phyloP scores from a whole-genome alignment of 257 asterid genomes.

The Solanum ossicruentum region DNA sequence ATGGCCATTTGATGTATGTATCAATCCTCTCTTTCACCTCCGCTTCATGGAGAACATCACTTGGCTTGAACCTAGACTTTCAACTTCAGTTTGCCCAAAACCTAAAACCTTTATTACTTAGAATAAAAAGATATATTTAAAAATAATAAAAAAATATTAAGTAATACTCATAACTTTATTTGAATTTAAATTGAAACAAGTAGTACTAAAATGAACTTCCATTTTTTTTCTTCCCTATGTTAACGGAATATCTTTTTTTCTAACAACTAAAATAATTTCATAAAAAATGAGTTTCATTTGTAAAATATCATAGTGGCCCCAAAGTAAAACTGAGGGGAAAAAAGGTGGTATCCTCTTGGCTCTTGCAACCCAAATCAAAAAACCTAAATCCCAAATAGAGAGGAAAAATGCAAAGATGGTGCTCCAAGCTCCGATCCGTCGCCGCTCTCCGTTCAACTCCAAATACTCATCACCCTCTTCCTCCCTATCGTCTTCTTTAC shows the following conservation, averaged over 20 bases:
- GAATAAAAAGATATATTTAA: too few species aligned
- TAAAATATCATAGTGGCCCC: neutral
- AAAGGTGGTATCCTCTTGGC: neutral
- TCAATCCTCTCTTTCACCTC: neutral
- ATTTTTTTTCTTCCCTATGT: too few species aligned
- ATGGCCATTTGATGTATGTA: neutral
- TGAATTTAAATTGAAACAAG: too few species aligned
- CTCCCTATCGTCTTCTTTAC: constrained; percentile 22
- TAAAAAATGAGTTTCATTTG: too few species aligned
- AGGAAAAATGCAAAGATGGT: constrained; percentile 39
- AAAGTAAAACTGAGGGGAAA: neutral
- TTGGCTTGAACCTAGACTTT: too few species aligned
- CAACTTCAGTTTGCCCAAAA: too few species aligned
- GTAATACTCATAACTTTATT: too few species aligned
- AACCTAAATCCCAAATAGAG: neutral
- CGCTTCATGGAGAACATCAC: too few species aligned
- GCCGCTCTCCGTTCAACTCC: constrained; percentile 24
- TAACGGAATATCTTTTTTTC: too few species aligned
- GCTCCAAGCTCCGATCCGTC: constrained; percentile 36
- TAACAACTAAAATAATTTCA: neutral
- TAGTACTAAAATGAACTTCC: neutral
- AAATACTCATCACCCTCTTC: neutral
- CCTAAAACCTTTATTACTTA: too few species aligned
- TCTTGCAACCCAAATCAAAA: neutral
- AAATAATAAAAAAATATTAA: too few species aligned